Percentiles rank a stretch among this genome's conserved stretches.
Conservation (phyloP, 148 eudicot species). For the Vaccinium myrtillus region DNA sequence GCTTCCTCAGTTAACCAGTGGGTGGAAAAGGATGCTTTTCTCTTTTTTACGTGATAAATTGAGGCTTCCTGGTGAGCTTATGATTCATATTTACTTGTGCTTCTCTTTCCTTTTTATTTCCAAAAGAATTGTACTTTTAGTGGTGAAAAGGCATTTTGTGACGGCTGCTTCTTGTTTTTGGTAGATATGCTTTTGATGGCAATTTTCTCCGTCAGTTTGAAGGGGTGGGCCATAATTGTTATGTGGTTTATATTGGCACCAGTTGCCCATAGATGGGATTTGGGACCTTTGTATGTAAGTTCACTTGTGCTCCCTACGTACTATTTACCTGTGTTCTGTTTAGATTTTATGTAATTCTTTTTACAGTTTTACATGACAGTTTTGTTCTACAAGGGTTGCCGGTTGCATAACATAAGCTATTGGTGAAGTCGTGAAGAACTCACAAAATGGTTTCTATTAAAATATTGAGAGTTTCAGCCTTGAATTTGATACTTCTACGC, state of each 20-base stretch:
- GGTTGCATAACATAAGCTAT: not conserved
- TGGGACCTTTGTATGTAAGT: slow-evolving; percentile 96
- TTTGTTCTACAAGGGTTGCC: not conserved
- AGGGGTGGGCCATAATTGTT: slow-evolving; percentile 64
- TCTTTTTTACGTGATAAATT: slow-evolving; percentile 57
- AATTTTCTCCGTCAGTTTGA: slow-evolving; percentile 81
- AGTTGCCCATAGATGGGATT: slow-evolving; percentile 71
- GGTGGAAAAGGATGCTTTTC: slow-evolving; percentile 69
- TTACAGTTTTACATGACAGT: not conserved
- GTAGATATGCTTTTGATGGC: slow-evolving; percentile 86
- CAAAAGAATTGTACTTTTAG: not conserved
- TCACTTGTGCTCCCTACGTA: slow-evolving; percentile 7
- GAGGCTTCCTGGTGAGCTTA: slow-evolving; percentile 71
- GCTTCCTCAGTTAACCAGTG: slow-evolving; percentile 64
- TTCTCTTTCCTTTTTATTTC: not conserved
- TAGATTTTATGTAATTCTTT: not conserved
- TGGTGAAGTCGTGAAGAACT: not conserved
- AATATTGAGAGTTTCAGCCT: not conserved
- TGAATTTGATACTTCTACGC: no score
- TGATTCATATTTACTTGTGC: slow-evolving; percentile 2
- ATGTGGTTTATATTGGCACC: slow-evolving; percentile 94
- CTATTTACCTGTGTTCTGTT: not conserved
- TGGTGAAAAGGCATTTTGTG: not conserved
- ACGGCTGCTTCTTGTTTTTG: slow-evolving; percentile 25
- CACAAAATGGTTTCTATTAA: not conserved